Percentiles rank a stretch among this genome's conserved stretches.
phyloP scores from a whole-genome alignment of 495 filamentous ascomycete genomes.

The Penicillium fimorum region DNA sequence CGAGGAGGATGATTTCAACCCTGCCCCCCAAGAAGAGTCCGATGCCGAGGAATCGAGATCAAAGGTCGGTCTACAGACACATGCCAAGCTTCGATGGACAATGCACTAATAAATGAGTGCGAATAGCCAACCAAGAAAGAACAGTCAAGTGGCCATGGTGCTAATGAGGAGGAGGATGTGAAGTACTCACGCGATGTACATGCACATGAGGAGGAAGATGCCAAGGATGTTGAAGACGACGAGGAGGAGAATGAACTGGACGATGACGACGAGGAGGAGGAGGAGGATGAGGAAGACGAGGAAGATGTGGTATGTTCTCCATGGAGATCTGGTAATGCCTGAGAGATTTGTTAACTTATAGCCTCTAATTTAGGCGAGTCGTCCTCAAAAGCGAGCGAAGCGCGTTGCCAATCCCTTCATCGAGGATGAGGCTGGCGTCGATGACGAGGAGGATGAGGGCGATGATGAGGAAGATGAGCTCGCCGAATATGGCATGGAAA shows the following conservation, averaged over 20 bases:
- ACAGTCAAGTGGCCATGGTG: conserved; percentile 43
- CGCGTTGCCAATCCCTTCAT: conserved; percentile 77
- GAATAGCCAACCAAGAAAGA: conserved; percentile 43
- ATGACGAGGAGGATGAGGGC: conserved; percentile 89
- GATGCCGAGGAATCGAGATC: conserved; percentile 58
- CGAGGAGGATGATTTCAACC: conserved; percentile 82
- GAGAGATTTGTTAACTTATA: conserved; percentile 17
- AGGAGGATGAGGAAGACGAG: conserved; percentile 29
- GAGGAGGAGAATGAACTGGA: conserved; percentile 40
- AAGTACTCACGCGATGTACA: conserved; percentile 52
- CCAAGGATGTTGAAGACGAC: conserved; percentile 51
- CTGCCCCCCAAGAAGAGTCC: conserved; percentile 62
- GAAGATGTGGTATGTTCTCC: conserved; percentile 25
- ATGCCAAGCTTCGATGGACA: not conserved
- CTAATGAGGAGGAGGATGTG: conserved; percentile 40
- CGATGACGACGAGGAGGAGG: conserved; percentile 46
- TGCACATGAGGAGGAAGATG: conserved; percentile 47
- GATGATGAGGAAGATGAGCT: conserved; percentile 86
- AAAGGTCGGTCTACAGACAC: conserved; percentile 36
- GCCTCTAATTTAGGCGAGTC: conserved; percentile 49
- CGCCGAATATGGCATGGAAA: conserved; percentile 82
- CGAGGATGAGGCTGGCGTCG: conserved; percentile 95
- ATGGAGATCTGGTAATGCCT: conserved; percentile 19
- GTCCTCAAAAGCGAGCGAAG: conserved; percentile 73
- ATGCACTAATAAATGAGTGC: conserved; percentile 20